Percentiles rank a stretch among this genome's conserved stretches.
phyloP scores from a whole-genome alignment of 106 monocot species.

The Ottelia alismoides region DNA sequence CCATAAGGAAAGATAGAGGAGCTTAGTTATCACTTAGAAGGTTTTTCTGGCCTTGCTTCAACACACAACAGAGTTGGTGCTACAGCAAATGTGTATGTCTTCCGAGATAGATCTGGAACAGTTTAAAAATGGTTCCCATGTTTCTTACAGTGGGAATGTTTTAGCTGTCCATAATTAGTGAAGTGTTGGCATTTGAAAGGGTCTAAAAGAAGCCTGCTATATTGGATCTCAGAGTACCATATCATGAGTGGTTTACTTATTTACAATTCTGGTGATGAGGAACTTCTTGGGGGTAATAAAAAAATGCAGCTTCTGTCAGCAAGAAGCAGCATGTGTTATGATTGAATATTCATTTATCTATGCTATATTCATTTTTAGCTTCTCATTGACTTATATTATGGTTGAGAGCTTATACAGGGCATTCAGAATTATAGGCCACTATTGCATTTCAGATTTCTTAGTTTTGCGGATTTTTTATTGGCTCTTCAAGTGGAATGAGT shows the following conservation, averaged over 20 bases:
- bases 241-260: no score
- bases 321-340: no score
- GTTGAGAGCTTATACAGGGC: background rate
- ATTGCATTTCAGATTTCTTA: constrained; percentile 1
- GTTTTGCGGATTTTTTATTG: constrained; percentile 17
- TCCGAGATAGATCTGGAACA: constrained; percentile 3
- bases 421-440: background rate
- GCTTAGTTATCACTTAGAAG: background rate
- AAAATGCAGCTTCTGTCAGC: no score
- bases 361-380: background rate
- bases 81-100: constrained; percentile 1
- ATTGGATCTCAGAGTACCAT: no score
- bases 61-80: constrained; percentile 7
- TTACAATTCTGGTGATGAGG: no score
- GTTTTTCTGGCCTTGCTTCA: background rate
- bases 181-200: no score
- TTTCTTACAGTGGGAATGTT: no score
- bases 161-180: no score
- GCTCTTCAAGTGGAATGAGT: constrained; percentile 19
- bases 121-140: constrained; percentile 8
- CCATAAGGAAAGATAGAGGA: constrained; percentile 27
- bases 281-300: no score
- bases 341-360: constrained; percentile 1
- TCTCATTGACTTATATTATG: background rate
- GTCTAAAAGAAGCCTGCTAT: no score